phyloP scores from a whole-genome alignment of 306 rosid genomes.

The Phaseolus lunatus region DNA sequence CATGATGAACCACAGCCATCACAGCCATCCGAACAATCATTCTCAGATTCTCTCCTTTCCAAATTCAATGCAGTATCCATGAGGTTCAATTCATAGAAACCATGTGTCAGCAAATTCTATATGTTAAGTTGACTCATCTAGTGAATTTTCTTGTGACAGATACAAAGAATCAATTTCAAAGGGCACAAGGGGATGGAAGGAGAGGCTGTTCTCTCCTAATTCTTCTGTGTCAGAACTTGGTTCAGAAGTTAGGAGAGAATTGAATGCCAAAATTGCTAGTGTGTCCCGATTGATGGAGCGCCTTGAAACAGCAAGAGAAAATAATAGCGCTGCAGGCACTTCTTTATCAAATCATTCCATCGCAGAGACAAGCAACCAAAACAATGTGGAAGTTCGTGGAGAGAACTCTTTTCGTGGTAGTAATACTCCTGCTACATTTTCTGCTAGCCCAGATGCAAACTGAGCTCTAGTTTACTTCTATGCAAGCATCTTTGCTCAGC shows the following conservation, averaged over 20 bases:
- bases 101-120: not conserved
- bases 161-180: constrained; percentile 82
- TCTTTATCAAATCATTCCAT: constrained; percentile 49
- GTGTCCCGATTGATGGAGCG: constrained; percentile 73
- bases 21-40: constrained; percentile 84
- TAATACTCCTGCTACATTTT: constrained; percentile 48
- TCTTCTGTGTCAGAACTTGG: constrained; percentile 70
- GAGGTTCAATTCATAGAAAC: constrained; percentile 58
- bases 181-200: constrained; percentile 87
- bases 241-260: constrained; percentile 74
- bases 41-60: constrained; percentile 78
- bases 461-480: constrained; percentile 51
- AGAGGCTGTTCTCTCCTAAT: constrained; percentile 75
- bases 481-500: constrained; percentile 69
- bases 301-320: constrained; percentile 69
- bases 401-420: constrained; percentile 44
- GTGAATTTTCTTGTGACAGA: constrained; percentile 45
- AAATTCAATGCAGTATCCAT: constrained; percentile 67
- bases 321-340: constrained; percentile 42
- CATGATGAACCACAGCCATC: constrained; percentile 77
- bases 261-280: constrained; percentile 74
- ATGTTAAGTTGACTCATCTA: constrained; percentile 2
- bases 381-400: constrained; percentile 48
- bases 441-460: constrained; percentile 52
- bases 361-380: constrained; percentile 52